A percentile compares a stretch with the other conserved stretches of the same genome.
These are phyloP conservation scores for Parmales sp. DNA, from an alignment of 108 stramenopile species.

Conservation along the genomic window DNA sequence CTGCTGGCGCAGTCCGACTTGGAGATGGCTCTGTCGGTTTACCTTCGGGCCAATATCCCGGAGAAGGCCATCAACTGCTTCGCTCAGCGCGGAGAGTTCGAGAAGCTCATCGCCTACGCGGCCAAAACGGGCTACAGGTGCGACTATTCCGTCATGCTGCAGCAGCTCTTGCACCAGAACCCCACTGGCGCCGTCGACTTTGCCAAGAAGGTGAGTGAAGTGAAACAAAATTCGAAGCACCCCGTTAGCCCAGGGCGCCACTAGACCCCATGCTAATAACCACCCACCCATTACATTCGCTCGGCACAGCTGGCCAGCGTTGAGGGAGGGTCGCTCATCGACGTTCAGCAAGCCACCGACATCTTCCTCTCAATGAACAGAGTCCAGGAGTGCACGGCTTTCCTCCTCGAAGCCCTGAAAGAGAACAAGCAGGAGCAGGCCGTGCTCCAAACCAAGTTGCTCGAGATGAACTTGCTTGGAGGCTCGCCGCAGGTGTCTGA, in stretches of 20 bases:
- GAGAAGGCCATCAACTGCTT: constrained; percentile 64
- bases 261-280: too few species aligned
- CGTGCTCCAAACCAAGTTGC: constrained; percentile 53
- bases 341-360: constrained; percentile 36
- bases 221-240: too few species aligned
- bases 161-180: constrained; percentile 50
- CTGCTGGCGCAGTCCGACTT: constrained; percentile 35
- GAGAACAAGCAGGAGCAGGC: constrained; percentile 52
- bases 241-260: too few species aligned
- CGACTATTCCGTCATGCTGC: constrained; percentile 49
- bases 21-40: constrained; percentile 51
- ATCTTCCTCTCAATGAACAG: constrained; percentile 46
- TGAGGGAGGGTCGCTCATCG: constrained; percentile 32
- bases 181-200: constrained; percentile 51
- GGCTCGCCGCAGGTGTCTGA: constrained; percentile 59
- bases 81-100: constrained; percentile 47
- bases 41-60: constrained; percentile 47
- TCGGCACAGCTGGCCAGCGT: constrained; percentile 15
- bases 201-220: constrained; percentile 23
- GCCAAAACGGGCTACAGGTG: constrained; percentile 42
- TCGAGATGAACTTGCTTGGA: constrained; percentile 61
- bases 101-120: constrained; percentile 56
- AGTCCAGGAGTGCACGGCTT: constrained; percentile 48
- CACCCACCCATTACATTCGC: too few species aligned
- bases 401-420: constrained; percentile 51